Evolutionary conservation across 1,284 basidiomycete species (phyloP), one percentile per base, ranked within the genome.

Genomic region (Fomitopsis betulina): DNA sequence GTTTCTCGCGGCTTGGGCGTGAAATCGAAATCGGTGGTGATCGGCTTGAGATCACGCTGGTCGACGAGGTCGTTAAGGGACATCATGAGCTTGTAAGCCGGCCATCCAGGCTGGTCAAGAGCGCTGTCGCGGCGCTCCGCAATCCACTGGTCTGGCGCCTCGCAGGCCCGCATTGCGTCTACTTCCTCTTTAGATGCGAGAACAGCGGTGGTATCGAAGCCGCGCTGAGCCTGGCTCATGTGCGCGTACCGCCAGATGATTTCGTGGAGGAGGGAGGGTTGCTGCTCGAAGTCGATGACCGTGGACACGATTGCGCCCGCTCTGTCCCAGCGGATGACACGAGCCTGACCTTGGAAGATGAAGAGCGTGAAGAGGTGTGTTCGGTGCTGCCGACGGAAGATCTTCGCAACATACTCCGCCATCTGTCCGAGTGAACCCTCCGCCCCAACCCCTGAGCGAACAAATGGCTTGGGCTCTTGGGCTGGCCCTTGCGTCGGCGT

Each of bases 291-390:
- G 55, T 63, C 27, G 58, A 66, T 62, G 10, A 30, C 40, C 27
- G 55, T 45, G 3, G 59, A 53, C 30, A 61, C 56, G 27, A 63
- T 59, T 23, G 58, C 56, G 2, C 62, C 63, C 17, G 61, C 58
- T n/a, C 57, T 57, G 53, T 66, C 65, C 60, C 61, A 63, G 32
- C 56, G 62, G 3, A 65, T 17, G 30, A 65, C 35, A 5, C 65
- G 60, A n/a, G 61, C 63, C 35, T 27, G 27, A 25, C 54, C 17
- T 7, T 54, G 54, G 32, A 54, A 58, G 37, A 67, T 50, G 47
- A 62, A 17, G 6, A 66, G 12, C 39, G 58, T 53, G 56, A 61
- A 63, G 30, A 57, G 9, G 50, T 58, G 57, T 35, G 37, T 37
- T 1, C 59, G 58, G 13, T 60, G 60, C 45, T 66, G 63, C 9